Percentiles rank a stretch among this genome's conserved stretches.
These are phyloP conservation scores for Ammopiptanthus mongolicus DNA, from an alignment of 306 rosid genomes.

Conservation along the genomic window DNA sequence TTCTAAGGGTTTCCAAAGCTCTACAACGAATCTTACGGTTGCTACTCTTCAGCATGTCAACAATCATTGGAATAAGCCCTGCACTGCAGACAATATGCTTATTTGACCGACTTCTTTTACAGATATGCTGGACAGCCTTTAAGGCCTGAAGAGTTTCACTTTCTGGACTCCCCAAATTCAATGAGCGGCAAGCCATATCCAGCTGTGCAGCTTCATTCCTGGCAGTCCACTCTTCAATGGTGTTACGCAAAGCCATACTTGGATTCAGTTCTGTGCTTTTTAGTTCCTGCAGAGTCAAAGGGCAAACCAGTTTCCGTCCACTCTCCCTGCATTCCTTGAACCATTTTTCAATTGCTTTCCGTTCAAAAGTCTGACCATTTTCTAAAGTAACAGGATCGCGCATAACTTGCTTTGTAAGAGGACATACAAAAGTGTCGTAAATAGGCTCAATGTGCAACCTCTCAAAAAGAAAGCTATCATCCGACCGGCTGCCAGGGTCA, in stretches of 20 bases:
- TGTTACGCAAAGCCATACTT: constrained; percentile 92
- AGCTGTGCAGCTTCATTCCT: constrained; percentile 96
- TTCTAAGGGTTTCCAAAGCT: constrained; percentile 79
- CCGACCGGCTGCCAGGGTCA: constrained; percentile 83
- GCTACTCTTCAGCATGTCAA: constrained; percentile 82
- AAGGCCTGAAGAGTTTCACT: constrained; percentile 66
- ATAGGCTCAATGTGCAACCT: constrained; percentile 83
- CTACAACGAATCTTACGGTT: constrained; percentile 74
- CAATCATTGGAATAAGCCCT: constrained; percentile 81
- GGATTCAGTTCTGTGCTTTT: constrained; percentile 71
- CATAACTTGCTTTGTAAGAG: constrained; percentile 91
- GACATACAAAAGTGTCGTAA: constrained; percentile 88
- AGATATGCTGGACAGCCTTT: constrained; percentile 60
- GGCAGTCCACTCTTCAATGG: constrained; percentile 97
- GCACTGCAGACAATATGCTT: constrained; percentile 62
- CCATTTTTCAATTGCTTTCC: constrained; percentile 93
- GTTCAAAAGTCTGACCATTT: constrained; percentile 90
- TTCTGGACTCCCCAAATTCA: constrained; percentile 67
- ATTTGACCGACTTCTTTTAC: constrained; percentile 63
- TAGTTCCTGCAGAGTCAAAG: constrained; percentile 67
- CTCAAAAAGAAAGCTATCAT: constrained; percentile 69
- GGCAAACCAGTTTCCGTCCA: constrained; percentile 74
- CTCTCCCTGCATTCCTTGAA: constrained; percentile 90
- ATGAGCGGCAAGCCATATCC: constrained; percentile 76
- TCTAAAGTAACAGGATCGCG: constrained; percentile 86